A percentile compares a stretch with the other conserved stretches of the same genome.
These are phyloP conservation scores for Sarocladium oryzae DNA, from an alignment of 2,329 filamentous ascomycete species.

Conservation along the genomic window DNA sequence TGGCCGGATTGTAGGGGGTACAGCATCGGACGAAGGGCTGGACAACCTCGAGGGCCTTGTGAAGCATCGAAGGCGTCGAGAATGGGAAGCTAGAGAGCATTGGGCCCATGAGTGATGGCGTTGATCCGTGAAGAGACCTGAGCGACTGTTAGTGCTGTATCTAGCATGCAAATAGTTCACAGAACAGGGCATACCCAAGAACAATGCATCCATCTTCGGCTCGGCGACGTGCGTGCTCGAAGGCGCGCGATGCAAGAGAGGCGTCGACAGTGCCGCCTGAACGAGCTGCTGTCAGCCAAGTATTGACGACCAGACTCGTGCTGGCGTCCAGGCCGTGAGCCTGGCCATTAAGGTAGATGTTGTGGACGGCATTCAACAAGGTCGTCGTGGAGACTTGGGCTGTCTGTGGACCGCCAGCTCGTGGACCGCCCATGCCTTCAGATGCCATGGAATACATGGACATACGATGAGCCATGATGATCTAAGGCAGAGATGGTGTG, in stretches of 20 bases:
- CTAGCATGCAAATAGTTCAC: background rate
- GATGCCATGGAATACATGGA: slow-evolving; percentile 64
- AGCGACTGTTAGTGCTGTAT: slow-evolving; percentile 13
- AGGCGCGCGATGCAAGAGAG: slow-evolving; percentile 72
- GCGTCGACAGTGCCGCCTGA: slow-evolving; percentile 69
- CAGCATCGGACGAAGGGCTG: slow-evolving; percentile 82
- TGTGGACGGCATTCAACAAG: slow-evolving; percentile 85
- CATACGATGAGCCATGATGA: slow-evolving; percentile 55
- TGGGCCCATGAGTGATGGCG: slow-evolving; percentile 75
- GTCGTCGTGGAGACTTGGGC: slow-evolving; percentile 88
- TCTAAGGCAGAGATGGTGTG: slow-evolving; percentile 21
- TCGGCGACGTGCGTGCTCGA: slow-evolving; percentile 91
- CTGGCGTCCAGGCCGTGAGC: slow-evolving; percentile 85
- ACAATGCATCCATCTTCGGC: slow-evolving; percentile 94
- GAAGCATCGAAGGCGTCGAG: slow-evolving; percentile 66
- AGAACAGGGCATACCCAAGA: slow-evolving; percentile 59
- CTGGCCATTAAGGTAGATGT: slow-evolving; percentile 73
- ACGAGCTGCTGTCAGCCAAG: slow-evolving; percentile 79
- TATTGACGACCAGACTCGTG: slow-evolving; percentile 90
- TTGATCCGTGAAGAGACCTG: slow-evolving; percentile 82
- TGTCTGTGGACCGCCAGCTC: slow-evolving; percentile 58
- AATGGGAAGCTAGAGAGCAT: slow-evolving; percentile 79
- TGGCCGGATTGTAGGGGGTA: slow-evolving; percentile 83
- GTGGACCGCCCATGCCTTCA: slow-evolving; percentile 52
- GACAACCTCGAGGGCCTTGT: slow-evolving; percentile 73